phyloP scores from a whole-genome alignment of 1,139 yeast species.

The Kodamaea sp. region DNA sequence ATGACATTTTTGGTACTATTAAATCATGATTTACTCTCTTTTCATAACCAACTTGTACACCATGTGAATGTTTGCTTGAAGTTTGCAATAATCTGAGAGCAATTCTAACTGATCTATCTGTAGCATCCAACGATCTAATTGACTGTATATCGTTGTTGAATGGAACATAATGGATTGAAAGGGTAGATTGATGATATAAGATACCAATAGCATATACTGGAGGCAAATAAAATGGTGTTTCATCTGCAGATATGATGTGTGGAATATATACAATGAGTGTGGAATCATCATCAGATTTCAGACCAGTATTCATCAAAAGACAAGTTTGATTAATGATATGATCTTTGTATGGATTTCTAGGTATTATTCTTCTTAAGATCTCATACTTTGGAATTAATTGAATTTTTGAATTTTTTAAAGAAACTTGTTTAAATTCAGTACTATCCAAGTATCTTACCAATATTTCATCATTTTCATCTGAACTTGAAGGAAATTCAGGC shows the following conservation, averaged over 20 bases:
- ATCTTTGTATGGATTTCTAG: conserved; percentile 86
- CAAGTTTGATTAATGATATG: conserved; percentile 83
- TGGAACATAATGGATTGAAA: conserved; percentile 82
- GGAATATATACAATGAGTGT: conserved; percentile 72
- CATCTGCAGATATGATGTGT: conserved; percentile 56
- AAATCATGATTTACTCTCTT: conserved; percentile 87
- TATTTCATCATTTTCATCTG: conserved; percentile 23
- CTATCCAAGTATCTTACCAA: conserved; percentile 55
- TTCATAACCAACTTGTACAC: conserved; percentile 79
- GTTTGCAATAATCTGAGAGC: conserved; percentile 79
- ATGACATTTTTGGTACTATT: conserved; percentile 76
- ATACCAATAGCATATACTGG: conserved; percentile 80
- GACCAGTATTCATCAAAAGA: conserved; percentile 35
- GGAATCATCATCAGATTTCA: conserved; percentile 23
- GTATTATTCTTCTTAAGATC: conserved; percentile 75
- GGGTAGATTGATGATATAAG: conserved; percentile 40
- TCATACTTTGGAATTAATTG: conserved; percentile 42
- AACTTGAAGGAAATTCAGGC: conserved; percentile 31
- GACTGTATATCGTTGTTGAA: conserved; percentile 36
- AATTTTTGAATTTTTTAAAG: conserved; percentile 29
- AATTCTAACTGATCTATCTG: conserved; percentile 71
- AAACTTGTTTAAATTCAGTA: conserved; percentile 45
- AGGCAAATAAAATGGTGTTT: conserved; percentile 85
- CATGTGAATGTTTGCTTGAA: conserved; percentile 76
- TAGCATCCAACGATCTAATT: conserved; percentile 35